Conservation (phyloP, 2,329 filamentous ascomycete species). For the Pseudonectria foliicola region DNA sequence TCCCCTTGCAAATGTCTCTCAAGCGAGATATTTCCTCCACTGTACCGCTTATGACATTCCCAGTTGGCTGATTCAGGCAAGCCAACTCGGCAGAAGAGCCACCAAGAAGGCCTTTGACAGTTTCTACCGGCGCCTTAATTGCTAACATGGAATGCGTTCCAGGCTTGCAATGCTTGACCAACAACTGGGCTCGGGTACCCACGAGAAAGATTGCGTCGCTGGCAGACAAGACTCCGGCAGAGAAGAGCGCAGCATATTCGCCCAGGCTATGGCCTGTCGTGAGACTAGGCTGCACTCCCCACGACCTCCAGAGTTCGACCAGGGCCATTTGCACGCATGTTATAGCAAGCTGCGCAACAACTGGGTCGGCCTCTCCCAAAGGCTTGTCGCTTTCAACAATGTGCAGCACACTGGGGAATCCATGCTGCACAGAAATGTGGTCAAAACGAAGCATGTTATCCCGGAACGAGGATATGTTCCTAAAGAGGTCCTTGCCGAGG, state of each 20-base stretch:
- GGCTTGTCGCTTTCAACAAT: conserved; percentile 37
- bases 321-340: conserved; percentile 35
- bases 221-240: conserved; percentile 51
- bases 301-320: conserved; percentile 23
- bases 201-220: conserved; percentile 56
- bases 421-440: conserved; percentile 22
- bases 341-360: conserved; percentile 31
- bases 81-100: conserved; percentile 46
- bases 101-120: conserved; percentile 3
- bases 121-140: conserved; percentile 6
- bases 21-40: conserved; percentile 37
- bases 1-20: conserved; percentile 23
- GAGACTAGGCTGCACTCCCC: conserved; percentile 31
- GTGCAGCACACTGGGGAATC: conserved; percentile 31
- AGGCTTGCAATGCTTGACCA: conserved; percentile 45
- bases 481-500: conserved; percentile 28
- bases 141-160: conserved; percentile 26
- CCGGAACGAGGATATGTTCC: conserved; percentile 24
- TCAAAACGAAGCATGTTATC: conserved; percentile 27
- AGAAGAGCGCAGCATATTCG: conserved; percentile 56
- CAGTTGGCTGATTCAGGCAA: conserved; percentile 68
- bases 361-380: conserved; percentile 8
- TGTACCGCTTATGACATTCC: conserved; percentile 60
- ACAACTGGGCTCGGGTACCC: conserved; percentile 47
- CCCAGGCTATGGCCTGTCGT: conserved; percentile 47